Conservation (phyloP, 2,329 filamentous ascomycete species). For the Phyllosticta citribraziliensis region DNA sequence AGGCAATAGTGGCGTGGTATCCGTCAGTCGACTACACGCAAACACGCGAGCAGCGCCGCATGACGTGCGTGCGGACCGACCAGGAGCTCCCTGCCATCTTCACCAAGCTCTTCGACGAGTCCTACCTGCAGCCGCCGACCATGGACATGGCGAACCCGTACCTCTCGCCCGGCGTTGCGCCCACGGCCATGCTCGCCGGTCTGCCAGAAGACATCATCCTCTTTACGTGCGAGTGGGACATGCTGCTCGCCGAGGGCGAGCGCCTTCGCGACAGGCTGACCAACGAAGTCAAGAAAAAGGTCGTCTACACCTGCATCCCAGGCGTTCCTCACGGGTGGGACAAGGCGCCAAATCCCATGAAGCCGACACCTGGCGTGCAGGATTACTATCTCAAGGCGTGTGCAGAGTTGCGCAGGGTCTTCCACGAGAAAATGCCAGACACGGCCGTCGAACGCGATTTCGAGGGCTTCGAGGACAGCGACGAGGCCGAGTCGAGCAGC, state of each 20-base stretch:
- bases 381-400: constrained; percentile 47
- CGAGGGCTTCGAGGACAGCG: background rate
- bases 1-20: constrained; percentile 52
- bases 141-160: constrained; percentile 48
- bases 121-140: constrained; percentile 36
- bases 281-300: constrained; percentile 42
- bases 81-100: constrained; percentile 42
- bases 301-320: constrained; percentile 49
- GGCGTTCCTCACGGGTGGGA: constrained; percentile 57
- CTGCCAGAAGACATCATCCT: constrained; percentile 52
- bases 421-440: constrained; percentile 3
- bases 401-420: constrained; percentile 28
- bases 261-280: constrained; percentile 51
- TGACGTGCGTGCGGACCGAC: constrained; percentile 43
- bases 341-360: constrained; percentile 53
- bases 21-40: constrained; percentile 53
- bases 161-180: constrained; percentile 48
- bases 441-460: background rate
- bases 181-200: constrained; percentile 41
- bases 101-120: constrained; percentile 43
- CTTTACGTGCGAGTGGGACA: constrained; percentile 57
- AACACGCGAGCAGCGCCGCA: constrained; percentile 48
- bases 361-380: constrained; percentile 41
- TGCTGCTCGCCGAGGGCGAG: constrained; percentile 54
- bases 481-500: background rate